Percentiles rank a stretch among this genome's conserved stretches.
Evolutionary conservation across 129 eudicot genomes (phyloP).

Genomic region (Deinandra increscens): DNA sequence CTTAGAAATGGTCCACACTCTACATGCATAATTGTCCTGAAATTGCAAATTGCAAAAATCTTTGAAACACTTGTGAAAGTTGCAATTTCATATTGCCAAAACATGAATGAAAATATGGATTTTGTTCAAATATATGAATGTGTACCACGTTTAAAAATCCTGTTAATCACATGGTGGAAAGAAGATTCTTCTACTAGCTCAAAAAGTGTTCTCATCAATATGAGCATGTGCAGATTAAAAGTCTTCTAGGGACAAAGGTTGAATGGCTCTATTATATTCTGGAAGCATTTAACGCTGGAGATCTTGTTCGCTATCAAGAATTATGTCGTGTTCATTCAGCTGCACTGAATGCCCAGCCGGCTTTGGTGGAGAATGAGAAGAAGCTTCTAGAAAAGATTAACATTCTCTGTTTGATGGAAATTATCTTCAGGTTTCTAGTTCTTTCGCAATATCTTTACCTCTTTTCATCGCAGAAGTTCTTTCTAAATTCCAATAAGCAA

Average conservation of each 20-base stretch:
- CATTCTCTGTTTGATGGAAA: constrained; percentile 96
- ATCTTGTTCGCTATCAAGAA: constrained; percentile 87
- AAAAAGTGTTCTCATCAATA: neutral
- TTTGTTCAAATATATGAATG: neutral
- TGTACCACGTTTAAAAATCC: neutral
- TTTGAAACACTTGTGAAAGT: neutral
- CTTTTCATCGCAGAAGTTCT: constrained; percentile 2
- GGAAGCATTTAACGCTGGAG: constrained; percentile 89
- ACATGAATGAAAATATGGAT: neutral
- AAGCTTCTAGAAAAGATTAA: constrained; percentile 92
- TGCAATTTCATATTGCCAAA: neutral
- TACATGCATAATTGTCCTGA: neutral
- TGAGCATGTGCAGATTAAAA: constrained; percentile 51
- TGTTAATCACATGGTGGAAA: neutral
- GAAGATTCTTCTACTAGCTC: neutral
- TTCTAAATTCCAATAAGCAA: neutral
- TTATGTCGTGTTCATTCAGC: constrained; percentile 72
- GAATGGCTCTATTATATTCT: constrained; percentile 95
- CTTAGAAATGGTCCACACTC: neutral
- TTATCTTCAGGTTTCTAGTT: constrained; percentile 66
- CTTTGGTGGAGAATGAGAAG: constrained; percentile 78
- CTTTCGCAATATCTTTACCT: neutral
- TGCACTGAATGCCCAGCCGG: constrained; percentile 77
- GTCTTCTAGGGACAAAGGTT: constrained; percentile 83
- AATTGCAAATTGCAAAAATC: neutral